Evolutionary conservation across 1,139 yeast genomes (phyloP), one percentile per base, ranked within the genome.

Genomic region (Suhomyces coccinellae): DNA sequence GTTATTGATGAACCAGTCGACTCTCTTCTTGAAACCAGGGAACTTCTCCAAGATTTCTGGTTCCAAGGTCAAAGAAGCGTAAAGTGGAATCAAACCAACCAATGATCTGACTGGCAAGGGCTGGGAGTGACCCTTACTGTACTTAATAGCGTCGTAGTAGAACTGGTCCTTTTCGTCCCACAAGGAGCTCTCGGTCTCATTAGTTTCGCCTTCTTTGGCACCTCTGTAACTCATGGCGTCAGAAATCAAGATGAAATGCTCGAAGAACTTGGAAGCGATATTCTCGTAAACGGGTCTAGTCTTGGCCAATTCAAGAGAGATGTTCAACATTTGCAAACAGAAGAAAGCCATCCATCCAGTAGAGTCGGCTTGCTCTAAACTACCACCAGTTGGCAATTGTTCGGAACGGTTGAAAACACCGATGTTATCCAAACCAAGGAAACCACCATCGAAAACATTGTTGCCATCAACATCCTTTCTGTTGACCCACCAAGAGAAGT

Each of bases 341-440:
- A 85, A 91, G 70, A 93, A 91, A 0, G 97, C 98, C 96, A 91
- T 88, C 98, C 98, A 91, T 36, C 97, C 97, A 7, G 98, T 91
- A 26, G 96, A 88, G 65, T 91, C 98, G 1, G 98, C 97, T 67
- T 91, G 98, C 64, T 90, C 96, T 54, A 91, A 75, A 38, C 77
- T 80, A 42, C 97, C 97, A 33, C 97, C 97, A 1, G 96, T 88
- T 29, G 98, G 98, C 57, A 88, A 74, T 1, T 96, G 96, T 68
- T 91, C 98, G 2, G 96, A 87, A 63, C 98, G 80, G 65, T 91
- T 91, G 71, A 91, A 91, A 50, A 91, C 77, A 54, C 98, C 97
- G 66, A 91, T 91, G 65, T 91, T 91, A 68, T 91, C 98, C 50
- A 91, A 75, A 7, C 98, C 98, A 47, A 91, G 75, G 67, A 91